Conservation (phyloP, 257 asterid genomes). For the Sherardia arvensis region DNA sequence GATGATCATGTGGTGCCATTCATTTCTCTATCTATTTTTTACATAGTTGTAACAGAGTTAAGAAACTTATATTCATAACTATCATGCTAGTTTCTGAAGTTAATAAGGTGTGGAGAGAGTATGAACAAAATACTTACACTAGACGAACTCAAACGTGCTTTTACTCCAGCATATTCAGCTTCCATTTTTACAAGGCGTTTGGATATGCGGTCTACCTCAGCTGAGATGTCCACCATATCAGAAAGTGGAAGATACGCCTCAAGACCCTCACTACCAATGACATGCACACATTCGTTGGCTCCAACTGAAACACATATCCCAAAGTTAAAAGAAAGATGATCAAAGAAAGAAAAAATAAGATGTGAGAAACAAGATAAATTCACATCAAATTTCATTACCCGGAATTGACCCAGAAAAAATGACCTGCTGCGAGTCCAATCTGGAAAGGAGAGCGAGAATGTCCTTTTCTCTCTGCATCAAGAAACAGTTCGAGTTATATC, state of each 20-base stretch:
- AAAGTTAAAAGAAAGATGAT: background rate
- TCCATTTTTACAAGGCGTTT: conserved; percentile 79
- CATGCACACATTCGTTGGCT: conserved; percentile 75
- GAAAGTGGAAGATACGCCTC: conserved; percentile 98
- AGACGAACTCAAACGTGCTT: conserved; percentile 68
- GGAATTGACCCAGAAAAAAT: conserved; percentile 57
- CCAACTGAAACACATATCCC: conserved; percentile 42
- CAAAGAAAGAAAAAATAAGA: background rate
- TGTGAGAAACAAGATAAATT: background rate
- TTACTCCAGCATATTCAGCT: conserved; percentile 68
- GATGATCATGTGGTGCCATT: background rate
- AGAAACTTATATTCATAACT: background rate
- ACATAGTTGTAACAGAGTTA: background rate
- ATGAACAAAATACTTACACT: conserved; percentile 39
- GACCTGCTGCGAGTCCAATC: conserved; percentile 66
- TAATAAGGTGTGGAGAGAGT: background rate
- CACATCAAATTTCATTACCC: conserved; percentile 29
- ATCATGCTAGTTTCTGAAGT: background rate
- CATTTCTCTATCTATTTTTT: background rate
- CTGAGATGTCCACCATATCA: conserved; percentile 88
- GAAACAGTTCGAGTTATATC: conserved; percentile 11
- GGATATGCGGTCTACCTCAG: conserved; percentile 74
- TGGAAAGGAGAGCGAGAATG: conserved; percentile 82
- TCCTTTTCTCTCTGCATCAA: conserved; percentile 69
- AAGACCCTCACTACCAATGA: conserved; percentile 87